Percentiles rank a stretch among this genome's conserved stretches.
These are phyloP conservation scores for Hibiscus tridactylites DNA, from an alignment of 345 rosid genomes.

Conservation along the genomic window DNA sequence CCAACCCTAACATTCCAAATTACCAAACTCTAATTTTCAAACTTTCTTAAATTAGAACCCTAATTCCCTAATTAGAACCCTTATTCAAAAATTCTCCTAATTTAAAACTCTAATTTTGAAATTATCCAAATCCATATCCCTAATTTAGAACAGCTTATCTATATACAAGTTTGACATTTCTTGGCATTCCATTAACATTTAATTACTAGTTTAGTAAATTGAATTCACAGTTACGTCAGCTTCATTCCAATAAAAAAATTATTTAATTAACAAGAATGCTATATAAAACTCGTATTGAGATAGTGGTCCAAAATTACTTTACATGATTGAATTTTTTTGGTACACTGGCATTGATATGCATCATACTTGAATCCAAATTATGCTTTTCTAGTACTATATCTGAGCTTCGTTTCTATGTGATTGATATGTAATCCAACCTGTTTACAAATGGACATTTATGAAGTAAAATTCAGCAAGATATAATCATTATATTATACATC, in stretches of 20 bases:
- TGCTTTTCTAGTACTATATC: background rate
- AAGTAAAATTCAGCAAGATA: background rate
- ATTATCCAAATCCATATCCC: too few relatives aligned
- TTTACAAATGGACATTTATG: background rate
- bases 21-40: too few relatives aligned
- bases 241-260: background rate
- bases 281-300: background rate
- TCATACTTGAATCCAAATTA: background rate
- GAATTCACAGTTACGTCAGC: background rate
- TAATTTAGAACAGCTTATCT: too few relatives aligned
- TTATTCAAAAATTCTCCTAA: too few relatives aligned
- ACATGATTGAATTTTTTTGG: background rate
- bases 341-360: background rate
- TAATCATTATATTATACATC: constrained; percentile 1
- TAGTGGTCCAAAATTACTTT: background rate
- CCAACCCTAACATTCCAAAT: too few relatives aligned
- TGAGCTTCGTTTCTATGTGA: background rate
- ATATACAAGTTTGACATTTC: too few relatives aligned
- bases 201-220: too few relatives aligned
- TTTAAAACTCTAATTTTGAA: too few relatives aligned
- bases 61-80: too few relatives aligned
- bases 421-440: background rate
- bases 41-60: too few relatives aligned
- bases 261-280: background rate
- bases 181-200: too few relatives aligned